Evolutionary conservation across 257 asterid genomes (phyloP), one percentile per base, ranked within the genome.

Genomic region (Linderniella brevidens): DNA sequence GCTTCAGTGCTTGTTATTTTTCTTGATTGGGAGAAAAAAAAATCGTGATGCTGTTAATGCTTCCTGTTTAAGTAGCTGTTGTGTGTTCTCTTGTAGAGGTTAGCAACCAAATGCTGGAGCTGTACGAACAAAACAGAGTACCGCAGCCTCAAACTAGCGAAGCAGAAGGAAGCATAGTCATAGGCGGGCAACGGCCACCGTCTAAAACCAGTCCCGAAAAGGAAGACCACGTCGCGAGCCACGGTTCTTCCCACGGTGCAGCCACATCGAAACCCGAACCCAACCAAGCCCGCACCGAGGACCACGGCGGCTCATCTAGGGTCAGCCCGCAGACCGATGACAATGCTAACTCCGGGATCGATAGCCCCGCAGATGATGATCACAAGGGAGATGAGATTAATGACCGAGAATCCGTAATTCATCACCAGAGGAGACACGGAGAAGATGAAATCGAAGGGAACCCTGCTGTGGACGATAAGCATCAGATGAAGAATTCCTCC

Each of bases 21-120:
- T 25, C 32, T 25, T 25, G 32, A 25, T 25, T 25, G 32, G 32
- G 4, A 25, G 32, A 25, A 6, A 25, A 25, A 6, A 25, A 25
- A 25, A 25, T 25, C 32, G 6, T 25, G 32, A 25, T 25, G 32
- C 32, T 25, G n/a, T n/a, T n/a, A n/a, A n/a, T n/a, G 6, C 32
- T 25, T 25, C 32, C 32, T 6, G n/a, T 6, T 25, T 25, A 25
- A 25, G 4, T 25, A 25, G 32, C 3, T 25, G 3, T n/a, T 25
- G 3, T 25, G 32, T 25, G 32, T 25, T 25, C 32, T 41, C 62
- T 75, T 81, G 81, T 92, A 86, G 96, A 76, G 74, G 94, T 86
- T 25, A 86, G 96, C 88, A 86, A 86, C 62, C 94, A 86, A 68
- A 79, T 86, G 96, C 66, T 82, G 52, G 94, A 86, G 61, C 37